Evolutionary conservation across 129 eudicot genomes (phyloP), one percentile per base, ranked within the genome.

Genomic region (Escallonia rubra): DNA sequence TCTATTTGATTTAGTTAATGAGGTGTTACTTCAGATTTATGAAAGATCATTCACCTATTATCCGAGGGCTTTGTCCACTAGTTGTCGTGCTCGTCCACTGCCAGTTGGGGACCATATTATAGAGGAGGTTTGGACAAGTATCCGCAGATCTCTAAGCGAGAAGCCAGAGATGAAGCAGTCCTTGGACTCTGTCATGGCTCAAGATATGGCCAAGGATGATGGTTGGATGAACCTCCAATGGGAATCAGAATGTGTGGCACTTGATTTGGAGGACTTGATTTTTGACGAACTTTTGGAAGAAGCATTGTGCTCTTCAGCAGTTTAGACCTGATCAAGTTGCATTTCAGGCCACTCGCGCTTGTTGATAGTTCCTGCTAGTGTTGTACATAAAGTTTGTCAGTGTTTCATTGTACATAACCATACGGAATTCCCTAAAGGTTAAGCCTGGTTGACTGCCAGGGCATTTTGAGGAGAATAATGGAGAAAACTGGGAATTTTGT

Each of bases 171-270:
- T 61, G 41, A 80, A 74, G 40, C 78, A 72, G 34, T 64, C 72
- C 7, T 9, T 82, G 9, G 80, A 88, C 39, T 43, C 60, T 46
- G 68, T 82, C 9, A 74, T 86, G 62, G 63, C 68, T 61, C 72
- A 47, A 43, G 98, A 92, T 60, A 47, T 88, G 59, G 66, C 61
- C 8, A 76, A 73, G 58, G 83, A 76, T 56, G 75, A 72, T 72
- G 85, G 87, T 45, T 92, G 96, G 98, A 88, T 83, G 94, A 92
- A 84, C 64, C 90, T 88, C 65, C 95, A 83, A 71, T 46, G 74
- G 62, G 95, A 83, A 47, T 72, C 71, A 2, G 96, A 92, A 73
- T 70, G 71, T 68, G 70, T 79, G 58, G 95, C 78, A 44, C 76
- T 88, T 14, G 86, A 86, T 48, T 63, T 92, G 53, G 98, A 92